Base-by-base conservation (phyloP, 129 eudicot genomes). In the Escallonia rubra region DNA sequence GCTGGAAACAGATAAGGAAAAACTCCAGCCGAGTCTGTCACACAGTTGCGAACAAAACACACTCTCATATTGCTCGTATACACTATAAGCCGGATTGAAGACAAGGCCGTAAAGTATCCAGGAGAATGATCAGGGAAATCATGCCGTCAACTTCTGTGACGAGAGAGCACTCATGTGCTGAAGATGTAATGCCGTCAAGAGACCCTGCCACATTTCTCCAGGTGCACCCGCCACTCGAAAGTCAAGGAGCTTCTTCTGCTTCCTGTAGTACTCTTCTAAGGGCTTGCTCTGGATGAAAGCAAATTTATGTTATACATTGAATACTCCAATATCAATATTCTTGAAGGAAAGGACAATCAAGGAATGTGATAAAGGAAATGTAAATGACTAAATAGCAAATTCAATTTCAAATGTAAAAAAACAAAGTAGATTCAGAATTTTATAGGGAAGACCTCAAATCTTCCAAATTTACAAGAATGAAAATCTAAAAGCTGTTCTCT, bases 161-260 rank as follows among this genome's bases (percentile, higher is more conserved):
- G 88, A 74, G 68, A 78, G 63, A 50, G 85, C 83, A 72, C 76
- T 83, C 82, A 78, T 68, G 71, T 89, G 98, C 78, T 83, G 95
- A 72, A 92, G 96, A 75, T 86, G 98, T 60, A 92, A 73, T 39
- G 96, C 95, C 59, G 96, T 85, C 74, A 92, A 77, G 5, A 92
- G 87, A 63, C 96, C 95, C 61, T 89, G 76, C 96, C 96, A 92
- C 45, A 95, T 76, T 56, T 92, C 96, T 58, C 91, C 95, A 47
- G 88, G 91, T 59, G 85, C 87, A 68, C 94, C 92, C 13, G 82
- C 79, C 69, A 86, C 96, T 63, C 84, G 86, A 74, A 89, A 89
- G 66, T 92, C 90, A 13, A 92, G 61, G 70, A 92, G 91, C 91
- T 89, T 92, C 83, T 82, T 86, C 80, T 88, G 96, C 59, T 83